These are phyloP conservation scores for Debaryomyces robertsiae DNA, from an alignment of 1,139 yeast genomes.

Conservation along the genomic window DNA sequence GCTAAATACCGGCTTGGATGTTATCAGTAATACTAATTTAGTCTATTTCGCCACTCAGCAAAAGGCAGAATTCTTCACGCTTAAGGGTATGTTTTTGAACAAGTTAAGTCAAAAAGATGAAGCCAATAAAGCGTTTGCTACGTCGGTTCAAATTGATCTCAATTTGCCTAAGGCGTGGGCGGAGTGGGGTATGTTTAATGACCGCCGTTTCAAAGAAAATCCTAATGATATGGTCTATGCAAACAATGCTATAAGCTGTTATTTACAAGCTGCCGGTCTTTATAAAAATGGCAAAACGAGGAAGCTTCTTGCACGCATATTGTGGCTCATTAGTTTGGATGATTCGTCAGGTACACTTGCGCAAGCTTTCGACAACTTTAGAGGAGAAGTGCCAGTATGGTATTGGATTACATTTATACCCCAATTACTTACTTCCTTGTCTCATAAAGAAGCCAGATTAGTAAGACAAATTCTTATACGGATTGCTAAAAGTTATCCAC, in stretches of 20 bases:
- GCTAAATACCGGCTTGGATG: constrained; percentile 91
- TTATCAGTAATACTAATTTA: constrained; percentile 91
- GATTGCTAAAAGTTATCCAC: constrained; percentile 96
- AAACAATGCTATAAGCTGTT: constrained; percentile 92
- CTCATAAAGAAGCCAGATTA: constrained; percentile 86
- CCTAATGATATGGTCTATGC: constrained; percentile 86
- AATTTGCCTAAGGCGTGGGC: constrained; percentile 99
- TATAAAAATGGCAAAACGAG: constrained; percentile 93
- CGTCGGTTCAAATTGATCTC: constrained; percentile 94
- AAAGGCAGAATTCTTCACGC: constrained; percentile 94
- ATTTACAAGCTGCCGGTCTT: constrained; percentile 94
- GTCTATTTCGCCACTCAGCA: constrained; percentile 97
- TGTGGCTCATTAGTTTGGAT: constrained; percentile 93
- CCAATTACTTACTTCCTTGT: constrained; percentile 83
- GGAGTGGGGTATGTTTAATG: constrained; percentile 98
- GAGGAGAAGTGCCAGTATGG: constrained; percentile 99
- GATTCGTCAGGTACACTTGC: constrained; percentile 81
- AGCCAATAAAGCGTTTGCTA: constrained; percentile 96
- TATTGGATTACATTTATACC: constrained; percentile 98
- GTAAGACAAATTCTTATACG: constrained; percentile 86
- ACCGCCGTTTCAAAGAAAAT: constrained; percentile 80
- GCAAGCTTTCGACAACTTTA: constrained; percentile 85
- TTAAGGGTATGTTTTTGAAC: constrained; percentile 97
- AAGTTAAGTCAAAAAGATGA: constrained; percentile 88
- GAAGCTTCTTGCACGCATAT: constrained; percentile 80